Evolutionary conservation across 148 eudicot species (phyloP).

Genomic region (Talinum fruticosum): DNA sequence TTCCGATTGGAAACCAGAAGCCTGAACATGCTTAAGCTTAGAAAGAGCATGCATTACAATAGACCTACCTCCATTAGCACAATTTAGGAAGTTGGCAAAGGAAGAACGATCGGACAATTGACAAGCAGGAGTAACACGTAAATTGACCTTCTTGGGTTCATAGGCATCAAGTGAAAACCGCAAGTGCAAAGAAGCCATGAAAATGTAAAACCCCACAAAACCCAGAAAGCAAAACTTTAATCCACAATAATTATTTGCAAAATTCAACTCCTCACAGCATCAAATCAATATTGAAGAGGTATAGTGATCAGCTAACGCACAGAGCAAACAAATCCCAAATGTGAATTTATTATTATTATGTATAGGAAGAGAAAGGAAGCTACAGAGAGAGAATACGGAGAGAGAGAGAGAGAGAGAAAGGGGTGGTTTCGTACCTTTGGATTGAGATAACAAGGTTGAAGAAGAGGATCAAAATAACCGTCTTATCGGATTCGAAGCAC

Average conservation of each 20-base stretch:
- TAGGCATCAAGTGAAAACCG: slow-evolving; percentile 30
- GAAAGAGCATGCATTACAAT: slow-evolving; percentile 25
- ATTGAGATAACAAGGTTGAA: slow-evolving; percentile 21
- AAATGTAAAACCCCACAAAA: slow-evolving; percentile 18
- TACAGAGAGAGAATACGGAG: neutral
- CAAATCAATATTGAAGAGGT: neutral
- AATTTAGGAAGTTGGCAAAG: slow-evolving; percentile 28
- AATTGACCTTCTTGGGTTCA: slow-evolving; percentile 45
- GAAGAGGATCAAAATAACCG: slow-evolving; percentile 32
- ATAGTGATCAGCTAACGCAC: neutral
- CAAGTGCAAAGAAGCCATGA: slow-evolving; percentile 48
- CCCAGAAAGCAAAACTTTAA: slow-evolving; percentile 9
- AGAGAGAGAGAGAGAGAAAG: neutral
- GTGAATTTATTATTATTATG: no score
- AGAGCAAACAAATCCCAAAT: neutral
- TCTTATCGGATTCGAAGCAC: slow-evolving; percentile 13
- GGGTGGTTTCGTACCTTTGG: slow-evolving; percentile 24
- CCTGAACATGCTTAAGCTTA: slow-evolving; percentile 37
- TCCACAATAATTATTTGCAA: neutral
- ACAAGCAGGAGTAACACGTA: slow-evolving; percentile 22
- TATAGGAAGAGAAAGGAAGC: neutral
- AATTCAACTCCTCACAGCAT: slow-evolving; percentile 11
- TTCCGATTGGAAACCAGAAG: slow-evolving; percentile 41
- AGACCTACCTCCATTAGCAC: slow-evolving; percentile 34
- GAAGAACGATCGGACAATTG: slow-evolving; percentile 27